Conservation (phyloP, 2,329 filamentous ascomycete genomes). For the Colletotrichum lini region DNA sequence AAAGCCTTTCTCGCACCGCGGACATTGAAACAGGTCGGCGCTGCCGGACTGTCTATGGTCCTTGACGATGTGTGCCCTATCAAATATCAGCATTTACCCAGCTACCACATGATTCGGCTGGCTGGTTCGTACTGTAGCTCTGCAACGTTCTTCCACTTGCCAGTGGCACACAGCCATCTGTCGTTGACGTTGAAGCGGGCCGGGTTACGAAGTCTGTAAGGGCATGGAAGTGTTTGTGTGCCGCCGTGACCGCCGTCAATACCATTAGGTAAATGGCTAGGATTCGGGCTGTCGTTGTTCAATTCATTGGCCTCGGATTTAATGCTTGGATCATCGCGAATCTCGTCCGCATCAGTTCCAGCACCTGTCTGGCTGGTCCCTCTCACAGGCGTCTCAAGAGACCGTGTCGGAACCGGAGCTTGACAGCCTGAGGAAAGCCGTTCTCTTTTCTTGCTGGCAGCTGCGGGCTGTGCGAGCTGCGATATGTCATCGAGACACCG, state of each 20-base stretch:
- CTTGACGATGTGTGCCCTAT: conserved; percentile 58
- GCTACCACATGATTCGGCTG: not conserved
- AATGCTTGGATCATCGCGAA: not conserved
- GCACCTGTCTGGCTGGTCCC: not conserved
- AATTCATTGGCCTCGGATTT: not conserved
- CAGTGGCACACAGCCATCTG: conserved; percentile 59
- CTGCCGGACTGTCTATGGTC: conserved; percentile 57
- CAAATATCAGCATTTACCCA: not conserved
- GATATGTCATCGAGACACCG: conserved; percentile 30
- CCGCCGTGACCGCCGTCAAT: no score
- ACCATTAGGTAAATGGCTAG: not conserved
- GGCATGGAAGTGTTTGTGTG: conserved; percentile 48
- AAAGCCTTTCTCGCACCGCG: conserved; percentile 57
- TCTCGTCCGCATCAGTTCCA: not conserved
- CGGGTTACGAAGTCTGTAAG: conserved; percentile 61
- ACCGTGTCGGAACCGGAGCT: not conserved
- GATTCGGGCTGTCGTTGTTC: not conserved
- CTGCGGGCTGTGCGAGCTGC: not conserved
- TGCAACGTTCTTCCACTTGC: conserved; percentile 57
- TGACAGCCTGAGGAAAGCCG: not conserved
- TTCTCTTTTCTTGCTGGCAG: not conserved
- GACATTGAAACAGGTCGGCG: conserved; percentile 55
- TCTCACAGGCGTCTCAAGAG: not conserved
- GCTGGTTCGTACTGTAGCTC: conserved; percentile 47
- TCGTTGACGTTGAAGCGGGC: conserved; percentile 62